phyloP scores from a whole-genome alignment of 768 basidiomycete species.

The Tricholoma sp. region DNA sequence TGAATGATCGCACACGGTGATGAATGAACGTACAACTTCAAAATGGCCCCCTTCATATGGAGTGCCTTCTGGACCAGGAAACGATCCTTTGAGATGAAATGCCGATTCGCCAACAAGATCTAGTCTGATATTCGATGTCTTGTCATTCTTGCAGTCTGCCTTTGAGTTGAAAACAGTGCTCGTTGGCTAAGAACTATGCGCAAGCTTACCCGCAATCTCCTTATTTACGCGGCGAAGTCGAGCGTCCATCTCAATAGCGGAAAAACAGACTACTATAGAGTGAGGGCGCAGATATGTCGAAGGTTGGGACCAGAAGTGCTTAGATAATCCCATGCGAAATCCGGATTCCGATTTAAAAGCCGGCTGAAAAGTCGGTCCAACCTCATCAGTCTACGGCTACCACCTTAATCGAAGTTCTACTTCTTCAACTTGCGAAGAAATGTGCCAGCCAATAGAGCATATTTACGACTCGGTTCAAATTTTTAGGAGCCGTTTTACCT shows the following conservation, averaged over 20 bases:
- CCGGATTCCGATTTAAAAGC: too few relatives aligned
- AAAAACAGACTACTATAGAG: slow-evolving; percentile 2
- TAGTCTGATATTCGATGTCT: slow-evolving; percentile 79
- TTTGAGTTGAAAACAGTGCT: not conserved
- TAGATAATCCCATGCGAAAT: slow-evolving; percentile 4
- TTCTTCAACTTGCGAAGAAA: too few relatives aligned
- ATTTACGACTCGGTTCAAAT: too few relatives aligned
- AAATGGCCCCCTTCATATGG: slow-evolving; percentile 91
- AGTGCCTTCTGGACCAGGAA: slow-evolving; percentile 88
- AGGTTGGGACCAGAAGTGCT: slow-evolving; percentile 3
- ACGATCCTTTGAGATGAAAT: slow-evolving; percentile 88
- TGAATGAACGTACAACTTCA: slow-evolving; percentile 66
- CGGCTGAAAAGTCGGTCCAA: too few relatives aligned
- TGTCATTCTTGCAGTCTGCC: slow-evolving; percentile 92
- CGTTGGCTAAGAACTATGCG: not conserved
- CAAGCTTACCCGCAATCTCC: slow-evolving; percentile 75
- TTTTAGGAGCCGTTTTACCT: too few relatives aligned
- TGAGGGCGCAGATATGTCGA: not conserved
- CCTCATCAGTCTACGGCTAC: too few relatives aligned
- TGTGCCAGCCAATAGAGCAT: too few relatives aligned
- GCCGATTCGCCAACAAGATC: slow-evolving; percentile 86
- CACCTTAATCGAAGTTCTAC: too few relatives aligned
- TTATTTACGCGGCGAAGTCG: slow-evolving; percentile 88
- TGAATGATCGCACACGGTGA: slow-evolving; percentile 1
- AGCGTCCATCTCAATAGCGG: slow-evolving; percentile 61